phyloP scores from a whole-genome alignment of 2,329 filamentous ascomycete genomes.

The Pseudogymnoascus verrucosus region DNA sequence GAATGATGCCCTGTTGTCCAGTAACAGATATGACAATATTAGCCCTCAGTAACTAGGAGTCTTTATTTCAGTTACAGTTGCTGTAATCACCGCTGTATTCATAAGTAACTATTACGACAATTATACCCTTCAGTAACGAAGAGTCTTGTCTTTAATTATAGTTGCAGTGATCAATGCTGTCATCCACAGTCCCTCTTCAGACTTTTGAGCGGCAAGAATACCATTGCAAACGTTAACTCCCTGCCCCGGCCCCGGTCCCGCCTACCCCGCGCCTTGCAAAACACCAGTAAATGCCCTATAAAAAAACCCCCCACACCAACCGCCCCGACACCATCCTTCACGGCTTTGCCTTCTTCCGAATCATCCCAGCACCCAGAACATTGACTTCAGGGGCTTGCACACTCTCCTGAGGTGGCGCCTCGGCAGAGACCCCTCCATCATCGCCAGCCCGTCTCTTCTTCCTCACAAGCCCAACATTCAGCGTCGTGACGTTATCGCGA shows the following conservation, averaged over 20 bases:
- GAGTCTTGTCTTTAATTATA: not conserved
- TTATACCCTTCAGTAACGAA: not conserved
- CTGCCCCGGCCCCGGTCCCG: not conserved
- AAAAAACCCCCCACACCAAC: not conserved
- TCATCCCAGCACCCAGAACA: constrained; percentile 40
- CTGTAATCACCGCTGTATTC: not conserved
- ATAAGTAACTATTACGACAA: not conserved
- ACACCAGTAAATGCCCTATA: not conserved
- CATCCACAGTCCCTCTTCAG: not conserved
- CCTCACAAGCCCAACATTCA: constrained; percentile 35
- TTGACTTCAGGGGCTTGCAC: constrained; percentile 31
- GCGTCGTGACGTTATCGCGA: constrained; percentile 17
- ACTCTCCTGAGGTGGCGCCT: not conserved
- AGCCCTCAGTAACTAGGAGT: not conserved
- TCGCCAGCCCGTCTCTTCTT: constrained; percentile 41
- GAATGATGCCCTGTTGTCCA: not conserved
- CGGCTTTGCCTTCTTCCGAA: constrained; percentile 50
- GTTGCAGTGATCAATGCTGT: not conserved
- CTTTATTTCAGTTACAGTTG: not conserved
- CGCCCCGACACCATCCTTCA: not conserved
- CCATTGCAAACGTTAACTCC: not conserved
- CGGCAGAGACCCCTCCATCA: constrained; percentile 14
- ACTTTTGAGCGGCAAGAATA: not conserved
- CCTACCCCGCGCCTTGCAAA: not conserved
- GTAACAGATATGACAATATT: not conserved